phyloP scores from a whole-genome alignment of 192 early-diverging fungal genomes.

The Mortierella alpina region DNA sequence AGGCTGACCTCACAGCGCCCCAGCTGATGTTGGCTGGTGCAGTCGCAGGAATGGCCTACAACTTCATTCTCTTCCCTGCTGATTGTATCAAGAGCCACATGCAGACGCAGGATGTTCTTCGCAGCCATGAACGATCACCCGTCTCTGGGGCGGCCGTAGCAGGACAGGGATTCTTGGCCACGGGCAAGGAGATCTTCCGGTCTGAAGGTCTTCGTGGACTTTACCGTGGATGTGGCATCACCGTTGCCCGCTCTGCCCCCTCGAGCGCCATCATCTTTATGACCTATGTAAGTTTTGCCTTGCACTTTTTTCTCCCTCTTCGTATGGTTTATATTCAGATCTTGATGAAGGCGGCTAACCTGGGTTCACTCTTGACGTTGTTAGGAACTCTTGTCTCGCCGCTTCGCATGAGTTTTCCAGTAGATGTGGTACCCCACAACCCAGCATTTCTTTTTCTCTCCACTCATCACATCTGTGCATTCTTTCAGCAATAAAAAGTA shows the following conservation, averaged over 20 bases:
- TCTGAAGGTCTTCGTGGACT: conserved; percentile 85
- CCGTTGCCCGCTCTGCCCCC: conserved; percentile 87
- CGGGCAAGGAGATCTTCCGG: conserved; percentile 75
- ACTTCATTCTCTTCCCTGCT: conserved; percentile 88
- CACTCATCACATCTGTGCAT: too few species aligned
- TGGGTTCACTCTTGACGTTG: not conserved
- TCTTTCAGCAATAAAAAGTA: too few species aligned
- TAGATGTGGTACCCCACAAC: not conserved
- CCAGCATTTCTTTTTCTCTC: too few species aligned
- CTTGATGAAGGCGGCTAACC: not conserved
- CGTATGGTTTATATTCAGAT: not conserved
- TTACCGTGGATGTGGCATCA: conserved; percentile 96
- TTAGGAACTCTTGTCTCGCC: conserved; percentile 44
- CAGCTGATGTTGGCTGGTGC: conserved; percentile 91
- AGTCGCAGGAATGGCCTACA: conserved; percentile 91
- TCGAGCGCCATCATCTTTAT: conserved; percentile 97
- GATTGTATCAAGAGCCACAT: conserved; percentile 95
- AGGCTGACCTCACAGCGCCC: conserved; percentile 76
- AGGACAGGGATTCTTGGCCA: conserved; percentile 66
- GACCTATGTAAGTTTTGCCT: conserved; percentile 75
- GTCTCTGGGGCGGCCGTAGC: not conserved
- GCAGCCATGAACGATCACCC: conserved; percentile 18
- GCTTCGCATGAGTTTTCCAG: conserved; percentile 13
- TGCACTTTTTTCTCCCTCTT: not conserved
- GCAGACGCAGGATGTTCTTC: conserved; percentile 84